Conservation (phyloP, 1,284 basidiomycete species). For the Lignosus rhinocerotis region DNA sequence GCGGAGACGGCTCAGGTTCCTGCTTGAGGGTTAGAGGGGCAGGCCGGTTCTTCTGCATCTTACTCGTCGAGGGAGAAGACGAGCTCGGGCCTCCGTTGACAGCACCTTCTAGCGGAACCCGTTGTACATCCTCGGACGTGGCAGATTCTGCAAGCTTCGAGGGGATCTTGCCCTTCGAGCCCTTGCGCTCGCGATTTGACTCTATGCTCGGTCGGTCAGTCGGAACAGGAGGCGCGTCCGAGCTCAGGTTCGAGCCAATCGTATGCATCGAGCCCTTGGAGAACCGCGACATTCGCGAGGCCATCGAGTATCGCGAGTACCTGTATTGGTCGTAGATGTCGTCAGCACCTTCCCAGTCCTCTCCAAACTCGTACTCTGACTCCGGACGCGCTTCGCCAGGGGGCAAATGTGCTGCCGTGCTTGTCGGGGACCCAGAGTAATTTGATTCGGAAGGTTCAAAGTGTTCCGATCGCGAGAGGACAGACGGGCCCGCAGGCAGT, state of each 20-base stretch:
- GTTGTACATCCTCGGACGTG: conserved; percentile 7
- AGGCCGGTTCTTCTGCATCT: conserved; percentile 21
- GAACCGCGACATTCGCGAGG: conserved; percentile 40
- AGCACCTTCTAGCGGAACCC: neutral
- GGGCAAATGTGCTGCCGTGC: conserved; percentile 12
- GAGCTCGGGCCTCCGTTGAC: conserved; percentile 1
- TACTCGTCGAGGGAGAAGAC: conserved; percentile 1
- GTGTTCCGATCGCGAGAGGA: neutral
- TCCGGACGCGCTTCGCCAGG: conserved; percentile 25
- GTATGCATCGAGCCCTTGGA: conserved; percentile 34
- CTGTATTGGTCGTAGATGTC: conserved; percentile 78
- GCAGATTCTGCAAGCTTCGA: conserved; percentile 15
- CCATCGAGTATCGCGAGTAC: conserved; percentile 63
- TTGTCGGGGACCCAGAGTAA: conserved; percentile 10
- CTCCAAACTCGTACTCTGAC: conserved; percentile 38
- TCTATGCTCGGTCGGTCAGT: conserved; percentile 28
- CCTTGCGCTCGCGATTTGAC: conserved; percentile 14
- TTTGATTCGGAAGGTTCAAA: conserved; percentile 4
- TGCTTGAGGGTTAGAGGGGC: conserved; percentile 21
- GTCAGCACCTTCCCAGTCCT: conserved; percentile 60
- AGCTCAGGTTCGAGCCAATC: conserved; percentile 12
- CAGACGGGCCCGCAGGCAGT: neutral
- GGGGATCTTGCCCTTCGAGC: conserved; percentile 13
- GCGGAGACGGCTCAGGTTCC: conserved; percentile 39
- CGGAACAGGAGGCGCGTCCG: conserved; percentile 38